These are phyloP conservation scores for Endotrypanum monterogeii DNA, from an alignment of 208 protist genomes.

Conservation along the genomic window DNA sequence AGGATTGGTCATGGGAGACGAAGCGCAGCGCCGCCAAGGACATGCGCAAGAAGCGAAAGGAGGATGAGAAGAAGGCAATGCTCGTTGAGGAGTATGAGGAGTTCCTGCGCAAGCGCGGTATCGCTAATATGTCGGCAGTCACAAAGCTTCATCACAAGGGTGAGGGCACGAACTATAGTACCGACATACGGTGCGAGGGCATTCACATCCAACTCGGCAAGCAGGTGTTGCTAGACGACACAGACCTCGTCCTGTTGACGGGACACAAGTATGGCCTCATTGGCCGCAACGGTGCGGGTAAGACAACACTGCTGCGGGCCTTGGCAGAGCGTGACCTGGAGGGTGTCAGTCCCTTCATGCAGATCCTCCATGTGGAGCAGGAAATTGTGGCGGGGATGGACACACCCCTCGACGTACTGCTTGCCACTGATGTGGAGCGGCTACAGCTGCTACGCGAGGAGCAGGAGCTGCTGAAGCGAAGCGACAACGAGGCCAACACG, in stretches of 20 bases:
- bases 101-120: constrained; percentile 85
- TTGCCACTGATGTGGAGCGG: constrained; percentile 93
- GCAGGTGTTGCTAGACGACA: constrained; percentile 78
- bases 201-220: constrained; percentile 93
- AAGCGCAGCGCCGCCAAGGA: constrained; percentile 90
- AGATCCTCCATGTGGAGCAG: constrained; percentile 98
- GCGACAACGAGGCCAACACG: constrained; percentile 70
- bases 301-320: constrained; percentile 95
- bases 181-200: constrained; percentile 85
- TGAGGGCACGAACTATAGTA: constrained; percentile 75
- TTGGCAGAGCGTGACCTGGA: constrained; percentile 93
- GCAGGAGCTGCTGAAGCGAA: constrained; percentile 85
- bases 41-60: constrained; percentile 84
- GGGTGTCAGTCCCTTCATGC: constrained; percentile 95
- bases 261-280: constrained; percentile 97
- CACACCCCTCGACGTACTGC: constrained; percentile 90
- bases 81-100: constrained; percentile 89
- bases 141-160: constrained; percentile 88
- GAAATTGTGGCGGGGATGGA: constrained; percentile 90
- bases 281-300: constrained; percentile 94
- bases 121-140: constrained; percentile 70
- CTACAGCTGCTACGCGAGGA: constrained; percentile 91
- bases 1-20: constrained; percentile 89
- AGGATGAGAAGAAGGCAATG: constrained; percentile 91
- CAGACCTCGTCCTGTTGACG: constrained; percentile 78